These are phyloP conservation scores for Malassezia restricta DNA, from an alignment of 1,284 basidiomycete genomes.

Conservation along the genomic window DNA sequence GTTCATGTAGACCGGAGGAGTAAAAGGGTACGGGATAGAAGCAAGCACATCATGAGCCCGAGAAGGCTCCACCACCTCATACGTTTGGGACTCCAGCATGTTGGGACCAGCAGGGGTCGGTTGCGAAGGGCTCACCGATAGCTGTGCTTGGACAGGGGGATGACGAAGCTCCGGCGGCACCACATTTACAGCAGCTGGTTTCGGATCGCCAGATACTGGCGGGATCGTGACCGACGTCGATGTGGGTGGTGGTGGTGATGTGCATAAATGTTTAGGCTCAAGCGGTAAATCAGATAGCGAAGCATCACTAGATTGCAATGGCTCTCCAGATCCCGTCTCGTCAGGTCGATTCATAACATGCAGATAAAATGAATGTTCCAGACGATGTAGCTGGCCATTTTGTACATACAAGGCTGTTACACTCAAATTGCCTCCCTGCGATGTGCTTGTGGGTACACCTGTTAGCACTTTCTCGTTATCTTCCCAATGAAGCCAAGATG, in stretches of 20 bases:
- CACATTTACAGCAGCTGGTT: too few relatives aligned
- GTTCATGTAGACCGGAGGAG: slow-evolving; percentile 29
- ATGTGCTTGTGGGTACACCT: slow-evolving; percentile 25
- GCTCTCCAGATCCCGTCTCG: too few relatives aligned
- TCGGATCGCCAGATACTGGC: too few relatives aligned
- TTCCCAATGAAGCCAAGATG: slow-evolving; percentile 77
- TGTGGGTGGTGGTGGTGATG: neutral
- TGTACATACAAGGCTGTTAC: slow-evolving; percentile 37
- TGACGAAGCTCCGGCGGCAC: too few relatives aligned
- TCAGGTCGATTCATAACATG: slow-evolving; percentile 15
- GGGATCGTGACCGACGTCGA: neutral
- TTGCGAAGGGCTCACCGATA: too few relatives aligned
- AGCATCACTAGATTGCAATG: too few relatives aligned
- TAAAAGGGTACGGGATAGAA: slow-evolving; percentile 36
- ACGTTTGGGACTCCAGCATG: slow-evolving; percentile 24
- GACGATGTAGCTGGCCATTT: slow-evolving; percentile 31
- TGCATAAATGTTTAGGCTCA: too few relatives aligned
- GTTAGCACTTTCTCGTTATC: slow-evolving; percentile 48
- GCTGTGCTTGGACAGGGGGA: too few relatives aligned
- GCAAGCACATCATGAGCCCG: slow-evolving; percentile 25
- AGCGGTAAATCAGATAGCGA: too few relatives aligned
- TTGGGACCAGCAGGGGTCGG: neutral
- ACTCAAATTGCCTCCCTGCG: slow-evolving; percentile 28
- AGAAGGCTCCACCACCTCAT: slow-evolving; percentile 34
- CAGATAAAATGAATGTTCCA: slow-evolving; percentile 36